phyloP scores from a whole-genome alignment of 139 green algal species.

The Edaphochlamys debaryana region DNA sequence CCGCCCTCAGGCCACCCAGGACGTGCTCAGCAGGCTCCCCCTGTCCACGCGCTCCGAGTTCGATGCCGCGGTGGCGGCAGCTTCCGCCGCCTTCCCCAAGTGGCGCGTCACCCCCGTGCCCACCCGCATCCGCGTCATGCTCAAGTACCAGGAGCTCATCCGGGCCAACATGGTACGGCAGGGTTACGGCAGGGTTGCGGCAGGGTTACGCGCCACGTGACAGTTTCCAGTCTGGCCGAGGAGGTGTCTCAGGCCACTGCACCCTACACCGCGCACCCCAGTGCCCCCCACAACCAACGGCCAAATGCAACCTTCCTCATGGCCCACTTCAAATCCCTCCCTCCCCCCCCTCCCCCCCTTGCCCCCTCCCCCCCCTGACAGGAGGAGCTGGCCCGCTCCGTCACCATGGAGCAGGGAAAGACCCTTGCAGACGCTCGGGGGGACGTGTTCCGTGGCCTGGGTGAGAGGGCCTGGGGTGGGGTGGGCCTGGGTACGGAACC shows the following conservation, averaged over 20 bases:
- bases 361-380: slow-evolving; percentile 31
- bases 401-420: slow-evolving; percentile 97
- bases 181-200: not conserved
- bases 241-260: no score
- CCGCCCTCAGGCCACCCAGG: slow-evolving; percentile 86
- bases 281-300: no score
- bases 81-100: slow-evolving; percentile 81
- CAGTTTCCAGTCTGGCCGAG: no score
- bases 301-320: no score
- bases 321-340: no score
- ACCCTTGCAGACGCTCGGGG: slow-evolving; percentile 92
- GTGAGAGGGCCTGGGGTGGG: slow-evolving; percentile 51
- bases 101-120: slow-evolving; percentile 87
- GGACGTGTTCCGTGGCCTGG: slow-evolving; percentile 95
- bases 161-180: slow-evolving; percentile 78
- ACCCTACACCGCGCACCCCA: no score
- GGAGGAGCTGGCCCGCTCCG: slow-evolving; percentile 85
- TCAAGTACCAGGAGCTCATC: slow-evolving; percentile 91
- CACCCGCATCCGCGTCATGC: slow-evolving; percentile 86
- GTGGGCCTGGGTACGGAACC: no score
- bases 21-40: slow-evolving; percentile 86
- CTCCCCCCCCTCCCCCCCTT: not conserved
- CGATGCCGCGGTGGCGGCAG: slow-evolving; percentile 82
- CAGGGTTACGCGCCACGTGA: no score
- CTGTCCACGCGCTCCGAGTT: slow-evolving; percentile 87